These are phyloP conservation scores for Ganoderma boninense DNA, from an alignment of 1,284 basidiomycete species.

Conservation along the genomic window DNA sequence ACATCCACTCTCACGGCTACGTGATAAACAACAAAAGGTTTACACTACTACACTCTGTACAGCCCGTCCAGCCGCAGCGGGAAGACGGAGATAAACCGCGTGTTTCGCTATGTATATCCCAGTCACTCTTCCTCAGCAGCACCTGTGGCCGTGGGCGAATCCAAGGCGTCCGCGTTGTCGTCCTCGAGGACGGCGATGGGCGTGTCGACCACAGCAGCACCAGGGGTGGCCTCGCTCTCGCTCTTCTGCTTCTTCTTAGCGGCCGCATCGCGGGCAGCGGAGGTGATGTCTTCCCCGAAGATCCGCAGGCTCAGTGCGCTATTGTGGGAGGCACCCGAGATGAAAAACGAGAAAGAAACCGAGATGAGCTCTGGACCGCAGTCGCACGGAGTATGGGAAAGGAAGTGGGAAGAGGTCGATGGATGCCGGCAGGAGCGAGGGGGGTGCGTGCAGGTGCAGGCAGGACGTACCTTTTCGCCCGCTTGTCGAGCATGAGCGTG, in stretches of 20 bases:
- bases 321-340: background rate
- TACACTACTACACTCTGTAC: background rate
- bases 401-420: background rate
- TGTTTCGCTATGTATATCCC: background rate
- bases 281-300: conserved; percentile 80
- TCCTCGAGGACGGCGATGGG: conserved; percentile 14
- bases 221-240: conserved; percentile 21
- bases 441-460: background rate
- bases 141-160: conserved; percentile 6
- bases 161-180: conserved; percentile 12
- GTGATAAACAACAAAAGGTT: background rate
- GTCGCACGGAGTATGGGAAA: background rate
- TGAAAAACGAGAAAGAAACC: background rate
- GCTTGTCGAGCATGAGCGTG: conserved; percentile 93
- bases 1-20: background rate
- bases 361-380: conserved; percentile 5
- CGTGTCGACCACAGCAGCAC: conserved; percentile 9
- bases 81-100: background rate
- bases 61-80: background rate
- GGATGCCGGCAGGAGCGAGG: background rate
- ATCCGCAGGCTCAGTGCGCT: conserved; percentile 83
- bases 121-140: background rate
- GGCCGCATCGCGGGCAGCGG: conserved; percentile 51
- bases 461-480: conserved; percentile 81
- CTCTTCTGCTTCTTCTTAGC: conserved; percentile 23